These are phyloP conservation scores for Odonthalia washingtoniensis DNA, from an alignment of 31 red algal species.

Conservation along the genomic window DNA sequence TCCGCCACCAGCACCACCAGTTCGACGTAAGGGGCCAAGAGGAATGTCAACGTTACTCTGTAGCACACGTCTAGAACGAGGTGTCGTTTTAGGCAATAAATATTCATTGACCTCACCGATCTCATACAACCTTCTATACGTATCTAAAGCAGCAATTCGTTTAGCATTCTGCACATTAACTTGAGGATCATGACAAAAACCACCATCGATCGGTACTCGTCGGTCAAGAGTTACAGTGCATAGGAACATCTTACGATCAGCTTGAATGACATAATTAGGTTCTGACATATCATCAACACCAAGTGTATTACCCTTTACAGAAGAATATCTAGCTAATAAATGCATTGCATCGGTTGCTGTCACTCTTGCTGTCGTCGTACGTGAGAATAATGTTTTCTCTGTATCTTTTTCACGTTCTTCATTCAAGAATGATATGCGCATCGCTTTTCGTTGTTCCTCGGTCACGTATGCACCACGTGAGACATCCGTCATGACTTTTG, in stretches of 20 bases:
- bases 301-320: conserved; percentile 29
- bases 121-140: conserved; percentile 67
- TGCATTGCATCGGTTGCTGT: conserved; percentile 56
- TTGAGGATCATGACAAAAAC: conserved; percentile 61
- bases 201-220: conserved; percentile 44
- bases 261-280: conserved; percentile 17
- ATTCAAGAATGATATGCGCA: conserved; percentile 22
- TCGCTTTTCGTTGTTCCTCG: conserved; percentile 2
- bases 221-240: conserved; percentile 44
- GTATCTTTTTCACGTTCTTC: conserved; percentile 12
- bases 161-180: conserved; percentile 33
- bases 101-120: conserved; percentile 66
- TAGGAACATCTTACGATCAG: background rate
- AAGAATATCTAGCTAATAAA: conserved; percentile 60
- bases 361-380: conserved; percentile 61
- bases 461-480: conserved; percentile 14
- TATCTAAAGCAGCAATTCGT: conserved; percentile 66
- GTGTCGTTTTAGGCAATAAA: conserved; percentile 46
- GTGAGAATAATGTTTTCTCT: conserved; percentile 61
- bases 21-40: background rate
- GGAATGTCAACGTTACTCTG: conserved; percentile 17
- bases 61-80: conserved; percentile 54
- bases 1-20: too few species aligned
- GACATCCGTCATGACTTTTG: conserved; percentile 53
- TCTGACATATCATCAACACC: conserved; percentile 20